A percentile compares a stretch with the other conserved stretches of the same genome.
These are phyloP conservation scores for Gossypium davidsonii DNA, from an alignment of 441 rosid species.

Conservation along the genomic window DNA sequence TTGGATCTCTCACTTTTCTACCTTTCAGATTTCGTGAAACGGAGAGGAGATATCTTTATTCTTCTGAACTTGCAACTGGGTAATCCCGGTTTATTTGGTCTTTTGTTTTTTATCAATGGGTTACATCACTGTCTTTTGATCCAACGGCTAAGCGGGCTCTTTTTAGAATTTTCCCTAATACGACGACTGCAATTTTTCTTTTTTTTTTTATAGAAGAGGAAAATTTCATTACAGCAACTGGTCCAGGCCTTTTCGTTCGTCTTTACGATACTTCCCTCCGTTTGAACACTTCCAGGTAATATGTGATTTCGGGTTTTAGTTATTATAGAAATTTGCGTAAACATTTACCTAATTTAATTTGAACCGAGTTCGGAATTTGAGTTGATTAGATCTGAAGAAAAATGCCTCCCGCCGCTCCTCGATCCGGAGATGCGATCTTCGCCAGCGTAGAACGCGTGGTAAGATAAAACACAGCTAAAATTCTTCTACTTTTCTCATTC, in stretches of 20 bases:
- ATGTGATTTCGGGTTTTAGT: background rate
- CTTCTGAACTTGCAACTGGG: too few relatives aligned
- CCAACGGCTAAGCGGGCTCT: too few relatives aligned
- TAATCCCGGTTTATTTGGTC: too few relatives aligned
- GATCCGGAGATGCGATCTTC: conserved; percentile 89
- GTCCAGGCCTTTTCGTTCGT: background rate
- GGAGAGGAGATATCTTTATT: too few relatives aligned
- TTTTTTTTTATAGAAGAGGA: too few relatives aligned
- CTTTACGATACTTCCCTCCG: background rate
- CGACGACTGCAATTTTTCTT: background rate
- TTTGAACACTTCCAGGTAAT: background rate
- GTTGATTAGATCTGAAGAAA: background rate
- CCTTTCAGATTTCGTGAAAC: too few relatives aligned
- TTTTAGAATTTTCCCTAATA: background rate
- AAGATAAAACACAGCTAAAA: conserved; percentile 3
- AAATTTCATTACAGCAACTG: too few relatives aligned
- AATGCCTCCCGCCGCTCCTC: conserved; percentile 71
- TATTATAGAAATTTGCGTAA: background rate
- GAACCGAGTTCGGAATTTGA: background rate
- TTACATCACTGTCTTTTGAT: too few relatives aligned
- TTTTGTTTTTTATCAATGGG: too few relatives aligned
- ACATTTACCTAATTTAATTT: background rate
- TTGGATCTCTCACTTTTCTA: too few relatives aligned
- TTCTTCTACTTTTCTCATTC: background rate
- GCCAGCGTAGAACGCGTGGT: conserved; percentile 82